Percentiles rank a stretch among this genome's conserved stretches.
phyloP scores from a whole-genome alignment of 257 asterid species.

The Pogostemon cablin region DNA sequence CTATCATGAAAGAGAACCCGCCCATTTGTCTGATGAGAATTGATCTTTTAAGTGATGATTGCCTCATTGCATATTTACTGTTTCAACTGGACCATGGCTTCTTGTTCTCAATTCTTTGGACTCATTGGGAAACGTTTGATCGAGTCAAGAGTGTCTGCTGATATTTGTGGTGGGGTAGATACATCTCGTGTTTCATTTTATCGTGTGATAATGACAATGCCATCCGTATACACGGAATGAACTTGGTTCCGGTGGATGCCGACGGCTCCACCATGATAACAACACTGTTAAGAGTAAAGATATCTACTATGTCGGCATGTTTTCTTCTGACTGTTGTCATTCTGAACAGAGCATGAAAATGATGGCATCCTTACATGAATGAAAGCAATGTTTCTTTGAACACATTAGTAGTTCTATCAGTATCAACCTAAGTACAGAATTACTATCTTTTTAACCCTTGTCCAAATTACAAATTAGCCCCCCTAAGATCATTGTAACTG shows the following conservation, averaged over 20 bases:
- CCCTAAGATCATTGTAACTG: not conserved
- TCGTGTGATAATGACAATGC: not conserved
- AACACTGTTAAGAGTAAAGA: not conserved
- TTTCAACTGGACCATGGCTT: not conserved
- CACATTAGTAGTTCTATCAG: not conserved
- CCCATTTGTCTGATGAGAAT: not conserved
- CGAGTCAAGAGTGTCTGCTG: conserved; percentile 17
- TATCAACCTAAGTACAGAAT: not conserved
- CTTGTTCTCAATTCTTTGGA: conserved; percentile 19
- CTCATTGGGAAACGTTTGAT: conserved; percentile 26
- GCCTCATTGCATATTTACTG: conserved; percentile 9
- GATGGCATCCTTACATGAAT: conserved; percentile 1
- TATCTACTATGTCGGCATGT: conserved; percentile 16
- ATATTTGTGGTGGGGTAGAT: conserved; percentile 23
- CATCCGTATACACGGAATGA: not conserved
- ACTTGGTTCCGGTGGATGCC: not conserved
- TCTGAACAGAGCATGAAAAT: conserved; percentile 18
- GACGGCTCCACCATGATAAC: conserved; percentile 13
- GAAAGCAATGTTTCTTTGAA: not conserved
- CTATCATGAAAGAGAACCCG: not conserved
- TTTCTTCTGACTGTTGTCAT: conserved; percentile 7
- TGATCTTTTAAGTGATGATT: not conserved
- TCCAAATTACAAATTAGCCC: conserved; percentile 3
- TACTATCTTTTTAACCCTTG: not conserved
- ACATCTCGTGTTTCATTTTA: not conserved